phyloP scores from a whole-genome alignment of 1,284 basidiomycete genomes.

The Heterobasidion parviporum region DNA sequence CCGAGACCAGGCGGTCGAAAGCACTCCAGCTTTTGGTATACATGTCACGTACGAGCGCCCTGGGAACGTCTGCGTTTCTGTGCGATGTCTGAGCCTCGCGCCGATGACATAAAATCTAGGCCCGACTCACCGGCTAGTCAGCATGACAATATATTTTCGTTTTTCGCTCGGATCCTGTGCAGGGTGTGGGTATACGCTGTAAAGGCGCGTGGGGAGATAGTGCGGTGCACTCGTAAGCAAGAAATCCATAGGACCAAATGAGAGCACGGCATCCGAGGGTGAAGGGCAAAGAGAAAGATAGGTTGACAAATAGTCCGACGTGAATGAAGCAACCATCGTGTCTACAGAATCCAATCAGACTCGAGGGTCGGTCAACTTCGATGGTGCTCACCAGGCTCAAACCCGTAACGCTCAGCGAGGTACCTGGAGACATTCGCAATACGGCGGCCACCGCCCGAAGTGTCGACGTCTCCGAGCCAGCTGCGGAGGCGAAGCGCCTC shows the following conservation, averaged over 20 bases:
- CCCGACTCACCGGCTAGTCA: constrained; percentile 53
- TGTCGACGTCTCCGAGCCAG: constrained; percentile 72
- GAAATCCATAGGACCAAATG: constrained; percentile 73
- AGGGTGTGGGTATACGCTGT: constrained; percentile 67
- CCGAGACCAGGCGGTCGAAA: constrained; percentile 75
- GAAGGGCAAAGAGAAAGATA: constrained; percentile 71
- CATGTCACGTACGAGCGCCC: constrained; percentile 77
- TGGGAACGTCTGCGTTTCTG: constrained; percentile 77
- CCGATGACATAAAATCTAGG: neutral
- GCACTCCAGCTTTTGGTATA: constrained; percentile 87
- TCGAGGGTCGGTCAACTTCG: constrained; percentile 1
- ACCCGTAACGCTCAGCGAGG: constrained; percentile 71
- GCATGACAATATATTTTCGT: constrained; percentile 58
- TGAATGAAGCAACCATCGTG: constrained; percentile 67
- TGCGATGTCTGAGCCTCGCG: constrained; percentile 4
- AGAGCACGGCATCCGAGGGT: constrained; percentile 59
- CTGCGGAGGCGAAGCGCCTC: constrained; percentile 59
- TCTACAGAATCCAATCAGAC: constrained; percentile 30
- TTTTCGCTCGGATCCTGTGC: constrained; percentile 68
- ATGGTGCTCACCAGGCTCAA: constrained; percentile 53
- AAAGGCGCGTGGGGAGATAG: constrained; percentile 62
- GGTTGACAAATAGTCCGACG: constrained; percentile 61
- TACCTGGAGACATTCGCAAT: constrained; percentile 64
- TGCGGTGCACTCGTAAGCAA: constrained; percentile 65
- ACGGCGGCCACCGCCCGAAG: constrained; percentile 46